Base-by-base conservation (phyloP, 768 basidiomycete genomes). In the Roridomyces roridus region DNA sequence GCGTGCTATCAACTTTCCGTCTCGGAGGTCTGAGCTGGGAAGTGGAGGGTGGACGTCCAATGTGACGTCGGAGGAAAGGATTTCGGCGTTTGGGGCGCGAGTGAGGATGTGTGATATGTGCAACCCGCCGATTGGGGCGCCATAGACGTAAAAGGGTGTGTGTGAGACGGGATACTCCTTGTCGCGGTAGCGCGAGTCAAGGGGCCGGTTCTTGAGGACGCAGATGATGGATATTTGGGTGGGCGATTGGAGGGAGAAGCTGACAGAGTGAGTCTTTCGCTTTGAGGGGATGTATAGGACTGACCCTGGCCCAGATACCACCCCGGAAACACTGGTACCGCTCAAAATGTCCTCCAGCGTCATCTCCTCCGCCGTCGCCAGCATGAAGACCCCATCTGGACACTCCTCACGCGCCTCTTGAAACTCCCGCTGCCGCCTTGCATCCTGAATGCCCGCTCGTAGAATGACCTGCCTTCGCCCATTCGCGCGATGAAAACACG, bases 91-190 rank as follows among this genome's bases (percentile, higher is more conserved):
- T n/a, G n/a, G n/a, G n/a, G n/a, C n/a, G n/a, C n/a, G n/a, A n/a
- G n/a, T n/a, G n/a, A n/a, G n/a, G n/a, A n/a, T n/a, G n/a, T n/a
- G n/a, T n/a, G n/a, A n/a, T n/a, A n/a, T n/a, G n/a, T n/a, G n/a
- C n/a, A n/a, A n/a, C n/a, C n/a, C n/a, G n/a, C n/a, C n/a, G n/a
- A n/a, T n/a, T n/a, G n/a, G n/a, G n/a, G n/a, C n/a, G n/a, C n/a
- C n/a, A n/a, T n/a, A n/a, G n/a, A n/a, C n/a, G n/a, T 76, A 78
- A 67, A 80, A 80, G 15, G 74, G 76, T 62, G 72, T 74, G 31
- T 52, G 54, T 17, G 56, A 51, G 31, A 70, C 64, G 15, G 76
- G 75, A 35, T 69, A 67, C 12, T 59, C 48, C 20, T 50, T n/a
- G 31, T 72, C 71, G 25, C 72, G 69, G 54, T 64, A 63, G 20